These are phyloP conservation scores for Globisporangium cystogenes DNA, from an alignment of 352 stramenopile species.

Conservation along the genomic window DNA sequence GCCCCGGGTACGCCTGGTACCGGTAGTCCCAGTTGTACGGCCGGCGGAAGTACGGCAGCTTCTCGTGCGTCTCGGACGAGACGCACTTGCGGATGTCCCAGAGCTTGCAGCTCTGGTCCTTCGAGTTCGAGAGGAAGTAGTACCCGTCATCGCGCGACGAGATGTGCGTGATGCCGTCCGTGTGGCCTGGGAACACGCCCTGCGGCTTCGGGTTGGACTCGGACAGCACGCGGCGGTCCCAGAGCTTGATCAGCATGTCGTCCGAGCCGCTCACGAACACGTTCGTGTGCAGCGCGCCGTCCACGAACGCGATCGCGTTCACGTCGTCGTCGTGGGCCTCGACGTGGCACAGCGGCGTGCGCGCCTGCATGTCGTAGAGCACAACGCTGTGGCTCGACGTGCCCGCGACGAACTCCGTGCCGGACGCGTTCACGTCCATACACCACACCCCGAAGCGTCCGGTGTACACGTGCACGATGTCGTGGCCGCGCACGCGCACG, in stretches of 20 bases:
- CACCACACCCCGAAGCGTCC: conserved; percentile 74
- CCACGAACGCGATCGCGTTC: conserved; percentile 83
- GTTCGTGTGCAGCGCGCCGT: conserved; percentile 74
- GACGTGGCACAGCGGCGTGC: conserved; percentile 59
- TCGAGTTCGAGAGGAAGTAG: conserved; percentile 87
- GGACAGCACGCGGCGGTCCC: conserved; percentile 76
- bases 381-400: conserved; percentile 72
- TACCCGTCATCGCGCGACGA: conserved; percentile 80
- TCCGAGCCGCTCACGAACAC: conserved; percentile 85
- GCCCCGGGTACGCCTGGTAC: conserved; percentile 70
- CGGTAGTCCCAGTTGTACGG: conserved; percentile 81
- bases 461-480: conserved; percentile 13
- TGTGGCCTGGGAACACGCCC: conserved; percentile 77
- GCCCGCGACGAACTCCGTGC: conserved; percentile 78
- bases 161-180: conserved; percentile 79
- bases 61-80: conserved; percentile 36
- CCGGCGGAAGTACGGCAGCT: conserved; percentile 34
- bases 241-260: conserved; percentile 80
- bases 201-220: conserved; percentile 68
- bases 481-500: conserved; percentile 18
- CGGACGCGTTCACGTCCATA: conserved; percentile 67
- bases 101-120: conserved; percentile 81
- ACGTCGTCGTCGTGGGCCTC: conserved; percentile 72
- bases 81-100: conserved; percentile 82
- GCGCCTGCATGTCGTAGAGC: conserved; percentile 78